These are phyloP conservation scores for Brassica napus DNA, from an alignment of 345 rosid genomes.

Conservation along the genomic window Da-Ae NC_063434.1:10416001-10416500, in stretches of 20 bases:
- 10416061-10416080: conserved; percentile 7
- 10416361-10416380: conserved; percentile 43
- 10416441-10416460: neutral
- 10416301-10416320: conserved; percentile 27
- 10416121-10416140: neutral
- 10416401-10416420: conserved; percentile 49
- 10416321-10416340: conserved; percentile 41
- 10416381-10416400: conserved; percentile 26
- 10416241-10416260: conserved; percentile 12
- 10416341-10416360: conserved; percentile 22
- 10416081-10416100: conserved; percentile 14
- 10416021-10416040: conserved; percentile 27
- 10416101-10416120: conserved; percentile 5
- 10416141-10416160: conserved; percentile 2
- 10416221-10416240: conserved; percentile 1
- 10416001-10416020: conserved; percentile 32
- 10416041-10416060: conserved; percentile 22
- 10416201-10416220: neutral
- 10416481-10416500: conserved; percentile 47
- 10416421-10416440: conserved; percentile 43
- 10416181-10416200: neutral
- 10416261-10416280: neutral
- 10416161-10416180: neutral
- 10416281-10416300: conserved; percentile 31
- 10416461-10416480: neutral